Evolutionary conservation across 257 asterid species (phyloP).

Genomic region (Euphrasia confusa): DNA sequence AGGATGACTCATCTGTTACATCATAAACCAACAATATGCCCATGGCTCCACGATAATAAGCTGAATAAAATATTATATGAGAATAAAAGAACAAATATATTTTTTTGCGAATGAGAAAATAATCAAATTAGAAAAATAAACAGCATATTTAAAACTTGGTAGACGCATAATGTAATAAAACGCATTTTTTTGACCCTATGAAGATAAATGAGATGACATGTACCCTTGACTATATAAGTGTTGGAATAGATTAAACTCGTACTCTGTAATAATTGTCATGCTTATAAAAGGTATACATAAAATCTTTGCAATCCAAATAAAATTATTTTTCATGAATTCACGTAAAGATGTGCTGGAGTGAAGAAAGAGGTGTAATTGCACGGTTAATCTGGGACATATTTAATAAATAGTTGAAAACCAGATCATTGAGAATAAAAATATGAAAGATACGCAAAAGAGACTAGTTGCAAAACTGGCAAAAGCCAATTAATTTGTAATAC

Average conservation of each 20-base stretch:
- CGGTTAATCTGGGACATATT: no score
- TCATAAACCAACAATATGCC: slow-evolving; percentile 61
- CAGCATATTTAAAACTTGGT: not conserved
- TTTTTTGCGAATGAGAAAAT: not conserved
- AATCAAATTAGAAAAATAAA: not conserved
- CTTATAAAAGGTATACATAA: not conserved
- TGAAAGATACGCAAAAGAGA: no score
- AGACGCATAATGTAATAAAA: not conserved
- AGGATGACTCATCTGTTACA: slow-evolving; percentile 59
- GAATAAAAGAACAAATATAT: not conserved
- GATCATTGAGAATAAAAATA: no score
- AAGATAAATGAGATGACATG: not conserved
- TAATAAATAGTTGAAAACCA: no score
- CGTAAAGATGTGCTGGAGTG: no score
- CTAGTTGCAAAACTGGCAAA: no score
- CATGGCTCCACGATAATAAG: slow-evolving; percentile 63
- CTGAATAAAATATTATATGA: slow-evolving; percentile 29
- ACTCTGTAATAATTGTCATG: not conserved
- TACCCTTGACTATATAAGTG: not conserved
- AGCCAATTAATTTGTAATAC: no score
- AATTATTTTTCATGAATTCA: no score
- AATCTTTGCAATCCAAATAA: not conserved
- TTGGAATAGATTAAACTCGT: not conserved
- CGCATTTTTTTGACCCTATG: not conserved
- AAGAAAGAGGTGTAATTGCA: no score